Conservation (phyloP, 1,284 basidiomycete species). For the Apiotrichum gamsii region DNA sequence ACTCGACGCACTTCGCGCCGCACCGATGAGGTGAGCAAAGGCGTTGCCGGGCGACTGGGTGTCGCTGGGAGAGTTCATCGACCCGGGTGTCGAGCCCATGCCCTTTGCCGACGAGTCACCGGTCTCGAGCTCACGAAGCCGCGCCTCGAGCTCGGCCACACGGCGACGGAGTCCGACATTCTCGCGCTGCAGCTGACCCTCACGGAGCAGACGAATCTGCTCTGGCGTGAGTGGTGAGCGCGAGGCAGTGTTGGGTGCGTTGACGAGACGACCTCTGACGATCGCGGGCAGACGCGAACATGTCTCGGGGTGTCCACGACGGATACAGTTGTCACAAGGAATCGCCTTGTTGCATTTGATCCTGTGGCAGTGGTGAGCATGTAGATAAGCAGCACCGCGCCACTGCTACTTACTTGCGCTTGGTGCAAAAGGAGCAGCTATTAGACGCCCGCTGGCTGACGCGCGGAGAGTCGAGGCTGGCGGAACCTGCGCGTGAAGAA, state of each 20-base stretch:
- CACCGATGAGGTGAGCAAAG: slow-evolving; percentile 13
- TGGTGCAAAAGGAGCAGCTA: slow-evolving; percentile 20
- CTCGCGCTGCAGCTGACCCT: slow-evolving; percentile 22
- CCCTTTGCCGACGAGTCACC: neutral
- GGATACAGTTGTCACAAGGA: slow-evolving; percentile 21
- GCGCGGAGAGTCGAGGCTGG: slow-evolving; percentile 1
- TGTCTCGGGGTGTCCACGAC: slow-evolving; percentile 19
- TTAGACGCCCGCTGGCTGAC: slow-evolving; percentile 20
- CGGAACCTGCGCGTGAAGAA: neutral
- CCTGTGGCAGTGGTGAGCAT: slow-evolving; percentile 4
- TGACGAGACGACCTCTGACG: slow-evolving; percentile 18
- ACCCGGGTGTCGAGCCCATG: slow-evolving; percentile 3
- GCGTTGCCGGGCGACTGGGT: slow-evolving; percentile 6
- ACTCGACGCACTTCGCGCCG: neutral
- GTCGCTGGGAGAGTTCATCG: slow-evolving; percentile 7
- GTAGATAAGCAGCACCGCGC: neutral
- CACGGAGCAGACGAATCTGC: slow-evolving; percentile 16
- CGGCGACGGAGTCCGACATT: slow-evolving; percentile 15
- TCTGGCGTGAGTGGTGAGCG: slow-evolving; percentile 19
- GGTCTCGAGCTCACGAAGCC: slow-evolving; percentile 11
- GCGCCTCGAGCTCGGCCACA: slow-evolving; percentile 15
- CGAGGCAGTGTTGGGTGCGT: slow-evolving; percentile 16
- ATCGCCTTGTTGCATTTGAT: slow-evolving; percentile 21
- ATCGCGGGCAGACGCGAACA: slow-evolving; percentile 19
- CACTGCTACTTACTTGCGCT: slow-evolving; percentile 16